Evolutionary conservation across 805 yeast species (phyloP).

Genomic region (Ogataea degrootiae): DNA sequence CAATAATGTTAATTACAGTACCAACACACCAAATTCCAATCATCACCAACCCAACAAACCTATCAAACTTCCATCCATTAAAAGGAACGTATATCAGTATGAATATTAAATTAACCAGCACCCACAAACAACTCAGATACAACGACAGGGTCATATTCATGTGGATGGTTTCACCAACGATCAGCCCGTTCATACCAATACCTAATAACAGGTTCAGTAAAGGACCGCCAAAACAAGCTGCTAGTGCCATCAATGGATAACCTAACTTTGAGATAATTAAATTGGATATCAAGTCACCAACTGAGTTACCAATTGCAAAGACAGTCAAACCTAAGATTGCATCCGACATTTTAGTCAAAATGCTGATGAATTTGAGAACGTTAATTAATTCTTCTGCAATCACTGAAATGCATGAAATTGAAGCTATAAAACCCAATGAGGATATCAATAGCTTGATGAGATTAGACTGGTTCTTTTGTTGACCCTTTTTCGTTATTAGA

Average conservation of each 20-base stretch:
- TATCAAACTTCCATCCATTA: slow-evolving; percentile 38
- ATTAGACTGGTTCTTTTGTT: slow-evolving; percentile 16
- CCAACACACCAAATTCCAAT: slow-evolving; percentile 39
- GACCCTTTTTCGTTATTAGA: slow-evolving; percentile 4
- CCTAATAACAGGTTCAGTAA: slow-evolving; percentile 73
- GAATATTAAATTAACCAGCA: slow-evolving; percentile 35
- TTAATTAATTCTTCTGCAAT: slow-evolving; percentile 69
- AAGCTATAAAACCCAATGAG: slow-evolving; percentile 56
- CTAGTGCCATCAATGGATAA: slow-evolving; percentile 84
- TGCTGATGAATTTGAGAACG: slow-evolving; percentile 56
- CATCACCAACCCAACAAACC: slow-evolving; percentile 34
- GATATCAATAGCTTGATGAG: slow-evolving; percentile 29
- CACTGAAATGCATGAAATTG: slow-evolving; percentile 64
- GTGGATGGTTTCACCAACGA: slow-evolving; percentile 31
- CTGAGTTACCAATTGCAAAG: slow-evolving; percentile 88
- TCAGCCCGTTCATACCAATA: slow-evolving; percentile 68
- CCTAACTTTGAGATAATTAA: slow-evolving; percentile 77
- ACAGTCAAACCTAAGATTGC: slow-evolving; percentile 82
- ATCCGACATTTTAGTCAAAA: slow-evolving; percentile 59
- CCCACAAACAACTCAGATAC: slow-evolving; percentile 37
- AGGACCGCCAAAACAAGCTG: slow-evolving; percentile 95
- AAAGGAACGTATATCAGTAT: slow-evolving; percentile 36
- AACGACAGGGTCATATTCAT: slow-evolving; percentile 34
- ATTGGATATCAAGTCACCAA: slow-evolving; percentile 86
- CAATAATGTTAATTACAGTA: slow-evolving; percentile 28